Base-by-base conservation (phyloP, 1,284 basidiomycete species). In the Cryptococcus sp. region DNA sequence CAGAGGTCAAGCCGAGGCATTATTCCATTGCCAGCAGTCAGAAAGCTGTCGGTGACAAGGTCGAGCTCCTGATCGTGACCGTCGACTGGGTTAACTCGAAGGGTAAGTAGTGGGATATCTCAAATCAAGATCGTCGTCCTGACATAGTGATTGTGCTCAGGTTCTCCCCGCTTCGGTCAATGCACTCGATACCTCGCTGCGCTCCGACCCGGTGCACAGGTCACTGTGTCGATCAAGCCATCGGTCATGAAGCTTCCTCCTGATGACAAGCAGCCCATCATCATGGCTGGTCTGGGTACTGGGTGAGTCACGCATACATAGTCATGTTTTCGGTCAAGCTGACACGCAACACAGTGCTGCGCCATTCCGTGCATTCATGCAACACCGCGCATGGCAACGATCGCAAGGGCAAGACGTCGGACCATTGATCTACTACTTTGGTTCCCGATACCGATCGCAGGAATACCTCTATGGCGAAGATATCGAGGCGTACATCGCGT, bases 221-320 rank as follows among this genome's bases (percentile, higher is more conserved):
- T 99, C 38, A 98, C 94, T 1, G 95, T 97, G 17, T 97, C 93
- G 19, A 89, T 99, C 81, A 97, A 97, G 80, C 96, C 96, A 22
- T 95, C 92, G 72, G 95, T 99, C 50, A 99, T 99, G 95, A 99
- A 97, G 85, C 83, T 96, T 11, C 95, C 96, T 57, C 88, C 89
- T 4, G 83, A 87, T 74, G 83, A 88, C 73, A 84, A 83, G 59
- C 93, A 96, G 77, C 95, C 95, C 49, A 85, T 99, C 79, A 96
- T 99, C 81, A 94, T 99, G 91, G 93, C 95, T 50, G 95, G 95
- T 72, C 87, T 99, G 46, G 96, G 95, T 57, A 99, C 96, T 1
- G 95, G 94, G 76, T 78, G 60, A 62, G 73, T 64, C 16, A 16
- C 40, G 10, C 19, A 16, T 41, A 11, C 30, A n/a, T n/a, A n/a